phyloP scores from a whole-genome alignment of 495 filamentous ascomycete genomes.

The Diplogelasinospora grovesii region DNA sequence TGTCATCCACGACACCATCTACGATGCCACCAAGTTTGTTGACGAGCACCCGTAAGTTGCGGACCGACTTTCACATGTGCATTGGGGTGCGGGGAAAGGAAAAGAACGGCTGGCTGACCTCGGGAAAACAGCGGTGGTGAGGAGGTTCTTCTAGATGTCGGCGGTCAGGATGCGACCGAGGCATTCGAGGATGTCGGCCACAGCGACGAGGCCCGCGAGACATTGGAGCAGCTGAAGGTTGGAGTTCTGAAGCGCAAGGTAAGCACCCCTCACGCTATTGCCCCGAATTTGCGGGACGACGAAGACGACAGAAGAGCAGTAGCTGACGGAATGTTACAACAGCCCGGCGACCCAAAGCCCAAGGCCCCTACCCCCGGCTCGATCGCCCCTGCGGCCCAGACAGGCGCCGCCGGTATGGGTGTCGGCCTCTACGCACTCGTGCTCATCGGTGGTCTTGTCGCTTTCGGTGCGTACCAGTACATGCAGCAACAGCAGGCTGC shows the following conservation, averaged over 20 bases:
- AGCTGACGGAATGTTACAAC: conserved; percentile 3
- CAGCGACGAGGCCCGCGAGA: conserved; percentile 96
- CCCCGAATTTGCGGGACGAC: not conserved
- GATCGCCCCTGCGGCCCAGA: conserved; percentile 44
- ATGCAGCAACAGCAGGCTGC: conserved; percentile 54
- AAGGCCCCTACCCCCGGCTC: conserved; percentile 42
- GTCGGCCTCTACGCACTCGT: conserved; percentile 78
- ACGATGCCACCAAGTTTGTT: conserved; percentile 79
- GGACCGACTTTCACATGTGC: not conserved
- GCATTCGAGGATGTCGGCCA: conserved; percentile 99
- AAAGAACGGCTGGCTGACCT: not conserved
- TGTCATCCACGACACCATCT: conserved; percentile 94
- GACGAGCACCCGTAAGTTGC: conserved; percentile 97
- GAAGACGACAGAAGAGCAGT: not conserved
- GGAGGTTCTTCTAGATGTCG: conserved; percentile 95
- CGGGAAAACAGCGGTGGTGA: conserved; percentile 72
- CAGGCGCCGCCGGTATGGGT: conserved; percentile 54
- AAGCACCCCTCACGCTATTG: conserved; percentile 23
- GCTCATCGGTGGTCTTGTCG: conserved; percentile 67
- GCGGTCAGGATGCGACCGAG: conserved; percentile 93
- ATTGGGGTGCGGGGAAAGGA: not conserved
- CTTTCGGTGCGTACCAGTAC: conserved; percentile 85
- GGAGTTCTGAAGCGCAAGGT: conserved; percentile 84
- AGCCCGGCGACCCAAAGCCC: conserved; percentile 83
- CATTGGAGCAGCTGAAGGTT: conserved; percentile 72